Evolutionary conservation across 345 rosid genomes (phyloP), one percentile per base, ranked within the genome.

Genomic region (Lagerstroemia speciosa): DNA sequence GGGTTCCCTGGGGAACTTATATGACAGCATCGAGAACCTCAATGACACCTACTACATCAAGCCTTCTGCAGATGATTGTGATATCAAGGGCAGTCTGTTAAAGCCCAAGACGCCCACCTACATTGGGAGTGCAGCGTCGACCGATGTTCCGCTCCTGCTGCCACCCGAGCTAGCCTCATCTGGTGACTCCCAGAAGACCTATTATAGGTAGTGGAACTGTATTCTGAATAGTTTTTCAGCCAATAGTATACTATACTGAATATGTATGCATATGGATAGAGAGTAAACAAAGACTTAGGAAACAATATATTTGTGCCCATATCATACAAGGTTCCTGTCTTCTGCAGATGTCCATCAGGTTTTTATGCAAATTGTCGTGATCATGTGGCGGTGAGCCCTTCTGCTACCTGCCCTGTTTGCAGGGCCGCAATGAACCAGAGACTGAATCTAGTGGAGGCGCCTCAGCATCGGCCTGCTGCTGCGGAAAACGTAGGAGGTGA

Each of bases 1-100:
- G 24, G 77, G 70, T 8, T 22, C 72, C 33, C 16, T 74, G 27
- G 63, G 76, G 20, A 73, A 62, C 31, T 27, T 66, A 27, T 72
- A 72, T 5, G 4, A 30, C 1, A 66, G 70, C 66, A 14, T 58
- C 0, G 60, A 58, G 16, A 58, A 24, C 14, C 63, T 66, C 17
- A 33, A n/a, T n/a, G 62, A 36, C 4, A 69, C 38, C n/a, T 73
- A 73, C 52, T 60, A 19, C 17, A 46, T 72, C 32, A n/a, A 24
- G 16, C 33, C 70, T 19, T 65, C 60, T 24, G 5, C 33, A 19
- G 52, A 22, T 8, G n/a, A 53, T 19, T 7, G 12, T n/a, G 31
- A 41, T 6, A 8, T 53, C 60, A 58, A 38, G 26, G 37, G 58
- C 63, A 36, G 37, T 36, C 24, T 65, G 5, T 53, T 71, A 64